Evolutionary conservation across 2,329 filamentous ascomycete species (phyloP).

Genomic region (Ascochyta viciae-villosae): DNA sequence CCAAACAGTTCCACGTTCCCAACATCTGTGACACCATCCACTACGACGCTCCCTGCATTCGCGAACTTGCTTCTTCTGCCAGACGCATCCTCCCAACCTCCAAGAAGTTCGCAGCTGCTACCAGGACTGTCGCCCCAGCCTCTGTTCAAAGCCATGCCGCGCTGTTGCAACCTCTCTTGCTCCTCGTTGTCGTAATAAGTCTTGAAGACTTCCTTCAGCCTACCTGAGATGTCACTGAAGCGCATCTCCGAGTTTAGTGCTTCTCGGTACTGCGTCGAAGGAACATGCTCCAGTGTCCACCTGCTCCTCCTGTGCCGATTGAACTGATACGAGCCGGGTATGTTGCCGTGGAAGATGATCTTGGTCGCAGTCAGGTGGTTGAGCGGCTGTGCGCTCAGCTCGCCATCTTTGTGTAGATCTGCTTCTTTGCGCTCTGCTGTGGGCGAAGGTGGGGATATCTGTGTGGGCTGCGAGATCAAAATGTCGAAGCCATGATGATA

Average conservation of each 20-base stretch:
- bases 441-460: conserved; percentile 55
- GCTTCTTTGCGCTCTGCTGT: conserved; percentile 62
- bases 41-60: conserved; percentile 46
- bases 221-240: conserved; percentile 66
- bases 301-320: conserved; percentile 90
- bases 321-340: conserved; percentile 95
- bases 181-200: conserved; percentile 65
- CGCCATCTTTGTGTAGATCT: conserved; percentile 32
- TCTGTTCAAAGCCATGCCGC: conserved; percentile 83
- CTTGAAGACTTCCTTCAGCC: conserved; percentile 74
- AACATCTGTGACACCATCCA: conserved; percentile 58
- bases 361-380: conserved; percentile 86
- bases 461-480: conserved; percentile 78
- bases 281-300: conserved; percentile 73
- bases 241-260: conserved; percentile 74
- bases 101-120: conserved; percentile 75
- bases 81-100: conserved; percentile 73
- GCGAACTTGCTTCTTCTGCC: conserved; percentile 44
- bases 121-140: conserved; percentile 92
- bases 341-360: conserved; percentile 90
- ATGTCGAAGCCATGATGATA: conserved; percentile 96
- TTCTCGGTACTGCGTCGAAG: conserved; percentile 52
- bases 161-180: conserved; percentile 61
- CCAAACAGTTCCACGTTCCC: conserved; percentile 87
- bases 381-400: conserved; percentile 41